phyloP scores from a whole-genome alignment of 805 yeast species.

The Ogataea ganodermae region DNA sequence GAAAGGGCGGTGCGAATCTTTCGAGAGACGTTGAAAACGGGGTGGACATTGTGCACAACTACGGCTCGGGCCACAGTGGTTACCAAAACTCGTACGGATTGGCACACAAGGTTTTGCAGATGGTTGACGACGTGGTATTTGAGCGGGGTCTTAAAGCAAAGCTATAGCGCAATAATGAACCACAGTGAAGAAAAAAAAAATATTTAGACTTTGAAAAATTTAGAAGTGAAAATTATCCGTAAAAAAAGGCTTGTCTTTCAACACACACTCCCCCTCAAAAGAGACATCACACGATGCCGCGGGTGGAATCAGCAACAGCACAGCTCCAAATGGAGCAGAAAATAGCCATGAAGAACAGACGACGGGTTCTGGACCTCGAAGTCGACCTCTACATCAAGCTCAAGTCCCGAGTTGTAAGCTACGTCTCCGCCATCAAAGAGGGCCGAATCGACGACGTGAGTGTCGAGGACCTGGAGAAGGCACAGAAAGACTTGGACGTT shows the following conservation, averaged over 20 bases:
- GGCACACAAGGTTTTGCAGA: conserved; percentile 25
- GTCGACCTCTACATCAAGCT: conserved; percentile 28
- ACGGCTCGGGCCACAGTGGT: conserved; percentile 79
- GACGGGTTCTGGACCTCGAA: conserved; percentile 34
- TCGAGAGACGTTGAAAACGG: conserved; percentile 34
- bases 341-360: conserved; percentile 30
- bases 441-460: conserved; percentile 18
- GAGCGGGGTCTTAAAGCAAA: conserved; percentile 5
- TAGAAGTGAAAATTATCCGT: too few species aligned
- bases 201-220: not conserved
- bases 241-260: too few species aligned
- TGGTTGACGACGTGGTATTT: conserved; percentile 21
- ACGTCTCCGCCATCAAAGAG: conserved; percentile 18
- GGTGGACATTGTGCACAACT: conserved; percentile 53
- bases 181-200: not conserved
- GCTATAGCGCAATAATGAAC: not conserved
- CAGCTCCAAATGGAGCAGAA: conserved; percentile 19
- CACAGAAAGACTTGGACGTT: conserved; percentile 22
- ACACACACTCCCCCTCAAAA: too few species aligned
- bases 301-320: not conserved
- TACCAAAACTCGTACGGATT: conserved; percentile 49
- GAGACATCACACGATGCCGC: conserved; percentile 1
- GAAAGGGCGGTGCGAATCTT: conserved; percentile 57
- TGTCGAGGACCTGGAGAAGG: conserved; percentile 19
- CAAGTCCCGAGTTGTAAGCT: conserved; percentile 22